Percentiles rank a stretch among this genome's conserved stretches.
Evolutionary conservation across 495 filamentous ascomycete species (phyloP).

Genomic region (Podospora anserina): DNA sequence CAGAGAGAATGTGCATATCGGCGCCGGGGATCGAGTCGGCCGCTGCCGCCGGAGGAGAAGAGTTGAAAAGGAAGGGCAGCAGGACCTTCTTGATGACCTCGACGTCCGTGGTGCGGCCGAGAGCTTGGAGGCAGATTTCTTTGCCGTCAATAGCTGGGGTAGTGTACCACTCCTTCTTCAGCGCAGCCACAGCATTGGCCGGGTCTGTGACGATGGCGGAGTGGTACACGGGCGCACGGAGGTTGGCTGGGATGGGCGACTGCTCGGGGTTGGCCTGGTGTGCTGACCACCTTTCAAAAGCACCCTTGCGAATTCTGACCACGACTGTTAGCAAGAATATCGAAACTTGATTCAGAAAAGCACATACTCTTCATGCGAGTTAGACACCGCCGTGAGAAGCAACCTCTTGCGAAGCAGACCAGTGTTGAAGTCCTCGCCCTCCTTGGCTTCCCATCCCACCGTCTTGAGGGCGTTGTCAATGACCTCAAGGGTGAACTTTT

Average conservation of each 20-base stretch:
- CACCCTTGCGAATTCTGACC: constrained; percentile 62
- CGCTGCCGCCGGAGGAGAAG: constrained; percentile 54
- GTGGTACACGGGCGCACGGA: constrained; percentile 76
- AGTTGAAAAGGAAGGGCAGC: constrained; percentile 75
- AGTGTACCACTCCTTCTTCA: constrained; percentile 77
- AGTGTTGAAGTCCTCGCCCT: constrained; percentile 76
- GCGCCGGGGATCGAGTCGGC: constrained; percentile 52
- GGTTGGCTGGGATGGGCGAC: constrained; percentile 70
- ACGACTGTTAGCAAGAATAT: not conserved
- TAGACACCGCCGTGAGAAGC: constrained; percentile 67
- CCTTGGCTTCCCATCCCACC: constrained; percentile 78
- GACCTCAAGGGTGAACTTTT: constrained; percentile 69
- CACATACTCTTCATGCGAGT: constrained; percentile 67
- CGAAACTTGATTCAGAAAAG: constrained; percentile 12
- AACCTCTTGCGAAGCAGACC: constrained; percentile 77
- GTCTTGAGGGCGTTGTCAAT: constrained; percentile 67
- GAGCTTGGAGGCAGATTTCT: constrained; percentile 72
- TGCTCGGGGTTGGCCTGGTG: constrained; percentile 65
- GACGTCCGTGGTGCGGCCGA: constrained; percentile 69
- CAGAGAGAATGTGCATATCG: constrained; percentile 79
- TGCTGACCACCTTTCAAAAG: constrained; percentile 68
- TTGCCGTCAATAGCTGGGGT: constrained; percentile 85
- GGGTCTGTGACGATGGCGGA: constrained; percentile 69
- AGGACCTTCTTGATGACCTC: constrained; percentile 68
- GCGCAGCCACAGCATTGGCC: constrained; percentile 59